phyloP scores from a whole-genome alignment of 768 basidiomycete species.

The Pholiota conissans region DNA sequence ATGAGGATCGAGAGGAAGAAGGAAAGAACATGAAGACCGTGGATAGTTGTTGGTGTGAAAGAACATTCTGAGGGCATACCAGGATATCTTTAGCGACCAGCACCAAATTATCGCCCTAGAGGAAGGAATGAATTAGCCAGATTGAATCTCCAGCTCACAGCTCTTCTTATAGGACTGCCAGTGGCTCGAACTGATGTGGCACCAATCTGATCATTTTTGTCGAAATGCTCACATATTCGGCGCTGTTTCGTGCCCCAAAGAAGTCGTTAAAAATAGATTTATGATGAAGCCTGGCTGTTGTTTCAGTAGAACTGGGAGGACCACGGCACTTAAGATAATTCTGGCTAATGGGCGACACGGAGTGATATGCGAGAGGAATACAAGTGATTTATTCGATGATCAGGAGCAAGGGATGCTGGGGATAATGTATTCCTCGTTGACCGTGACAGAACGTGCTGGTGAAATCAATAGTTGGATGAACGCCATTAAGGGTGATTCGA shows the following conservation, averaged over 20 bases:
- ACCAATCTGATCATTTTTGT: not conserved
- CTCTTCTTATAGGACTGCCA: not conserved
- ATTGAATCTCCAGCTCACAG: not conserved
- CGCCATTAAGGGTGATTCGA: too few relatives aligned
- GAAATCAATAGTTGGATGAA: too few relatives aligned
- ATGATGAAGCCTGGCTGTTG: too few relatives aligned
- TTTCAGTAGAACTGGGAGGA: too few relatives aligned
- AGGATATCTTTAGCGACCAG: conserved; percentile 23
- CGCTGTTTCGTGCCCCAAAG: not conserved
- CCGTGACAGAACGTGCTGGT: too few relatives aligned
- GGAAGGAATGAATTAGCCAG: not conserved
- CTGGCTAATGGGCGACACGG: too few relatives aligned
- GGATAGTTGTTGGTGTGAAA: conserved; percentile 17
- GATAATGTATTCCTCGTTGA: too few relatives aligned
- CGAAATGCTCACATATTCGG: not conserved
- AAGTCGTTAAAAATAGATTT: not conserved
- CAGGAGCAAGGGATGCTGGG: too few relatives aligned
- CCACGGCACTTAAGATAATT: too few relatives aligned
- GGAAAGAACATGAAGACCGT: conserved; percentile 24
- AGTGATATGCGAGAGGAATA: too few relatives aligned
- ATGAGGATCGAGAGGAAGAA: conserved; percentile 20
- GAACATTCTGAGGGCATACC: conserved; percentile 19
- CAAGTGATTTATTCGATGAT: too few relatives aligned
- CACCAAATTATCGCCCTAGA: conserved; percentile 21
- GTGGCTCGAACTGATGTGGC: not conserved